Conservation (phyloP, 148 eudicot genomes). For the Silene latifolia region DNA sequence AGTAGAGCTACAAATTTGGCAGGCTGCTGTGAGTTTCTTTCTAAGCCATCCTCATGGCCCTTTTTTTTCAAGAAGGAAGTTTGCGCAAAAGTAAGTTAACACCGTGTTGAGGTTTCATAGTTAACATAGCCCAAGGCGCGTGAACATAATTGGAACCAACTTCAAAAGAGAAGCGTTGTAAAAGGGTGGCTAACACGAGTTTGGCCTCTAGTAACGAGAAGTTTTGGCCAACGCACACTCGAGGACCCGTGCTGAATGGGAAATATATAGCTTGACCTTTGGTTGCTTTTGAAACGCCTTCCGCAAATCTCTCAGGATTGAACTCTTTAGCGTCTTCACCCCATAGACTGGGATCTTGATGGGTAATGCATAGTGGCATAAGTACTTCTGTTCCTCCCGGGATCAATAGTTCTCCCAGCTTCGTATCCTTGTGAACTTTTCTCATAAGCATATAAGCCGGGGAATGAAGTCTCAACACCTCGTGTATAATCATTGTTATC, state of each 20-base stretch:
- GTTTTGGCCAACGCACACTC: constrained; percentile 28
- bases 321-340: constrained; percentile 31
- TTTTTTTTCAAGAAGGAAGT: too few species aligned
- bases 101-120: constrained; percentile 20
- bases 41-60: too few species aligned
- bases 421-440: constrained; percentile 26
- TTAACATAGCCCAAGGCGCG: constrained; percentile 14
- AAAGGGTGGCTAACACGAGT: constrained; percentile 9
- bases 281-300: constrained; percentile 30
- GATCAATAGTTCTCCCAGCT: constrained; percentile 14
- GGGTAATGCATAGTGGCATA: constrained; percentile 16
- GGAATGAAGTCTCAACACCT: constrained; percentile 13
- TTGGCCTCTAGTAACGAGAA: constrained; percentile 22
- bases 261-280: constrained; percentile 17
- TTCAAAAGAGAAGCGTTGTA: constrained; percentile 15
- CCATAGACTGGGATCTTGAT: constrained; percentile 26
- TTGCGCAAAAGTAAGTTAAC: constrained; percentile 4
- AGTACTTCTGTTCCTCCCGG: constrained; percentile 22
- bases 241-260: constrained; percentile 31
- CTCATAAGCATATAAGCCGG: constrained; percentile 18
- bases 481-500: constrained; percentile 19
- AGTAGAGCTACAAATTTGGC: too few species aligned
- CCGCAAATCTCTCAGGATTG: constrained; percentile 30
- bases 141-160: constrained; percentile 15
- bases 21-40: too few species aligned